phyloP scores from a whole-genome alignment of 2,329 filamentous ascomycete species.

The Stenocarpella maydis region DNA sequence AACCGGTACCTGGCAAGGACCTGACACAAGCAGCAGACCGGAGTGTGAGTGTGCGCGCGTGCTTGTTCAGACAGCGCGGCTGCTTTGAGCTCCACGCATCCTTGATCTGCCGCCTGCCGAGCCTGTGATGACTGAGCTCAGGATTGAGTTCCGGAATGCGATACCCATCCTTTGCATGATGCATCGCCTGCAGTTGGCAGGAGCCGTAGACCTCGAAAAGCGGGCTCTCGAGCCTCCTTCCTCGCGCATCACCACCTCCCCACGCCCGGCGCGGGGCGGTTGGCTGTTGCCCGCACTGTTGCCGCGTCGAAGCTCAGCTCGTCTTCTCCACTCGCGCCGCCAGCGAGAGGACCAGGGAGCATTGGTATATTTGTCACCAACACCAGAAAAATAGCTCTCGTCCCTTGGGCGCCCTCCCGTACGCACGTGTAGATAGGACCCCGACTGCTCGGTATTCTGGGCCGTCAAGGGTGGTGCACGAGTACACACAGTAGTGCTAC shows the following conservation, averaged over 20 bases:
- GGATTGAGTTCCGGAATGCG: slow-evolving; percentile 32
- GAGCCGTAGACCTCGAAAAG: slow-evolving; percentile 18
- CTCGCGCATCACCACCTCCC: background rate
- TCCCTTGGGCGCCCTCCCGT: background rate
- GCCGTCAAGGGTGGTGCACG: slow-evolving; percentile 3
- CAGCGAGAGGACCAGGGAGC: background rate
- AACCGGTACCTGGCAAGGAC: slow-evolving; percentile 18
- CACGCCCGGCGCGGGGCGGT: slow-evolving; percentile 1
- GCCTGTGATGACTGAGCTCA: slow-evolving; percentile 24
- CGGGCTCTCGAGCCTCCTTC: slow-evolving; percentile 16
- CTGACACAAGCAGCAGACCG: slow-evolving; percentile 3
- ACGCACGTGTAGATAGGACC: background rate
- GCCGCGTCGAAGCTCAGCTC: slow-evolving; percentile 18
- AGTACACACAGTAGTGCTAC: background rate
- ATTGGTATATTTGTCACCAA: background rate
- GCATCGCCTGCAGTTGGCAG: slow-evolving; percentile 29
- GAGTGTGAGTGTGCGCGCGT: background rate
- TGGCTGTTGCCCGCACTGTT: background rate
- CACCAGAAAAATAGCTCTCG: background rate
- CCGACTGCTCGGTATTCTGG: background rate
- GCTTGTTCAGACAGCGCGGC: slow-evolving; percentile 21
- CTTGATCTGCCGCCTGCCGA: slow-evolving; percentile 32
- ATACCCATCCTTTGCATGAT: slow-evolving; percentile 26
- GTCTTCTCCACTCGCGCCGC: background rate
- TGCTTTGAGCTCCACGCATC: slow-evolving; percentile 33